phyloP scores from a whole-genome alignment of 2,329 filamentous ascomycete genomes.

The Trichoderma asperellum region DNA sequence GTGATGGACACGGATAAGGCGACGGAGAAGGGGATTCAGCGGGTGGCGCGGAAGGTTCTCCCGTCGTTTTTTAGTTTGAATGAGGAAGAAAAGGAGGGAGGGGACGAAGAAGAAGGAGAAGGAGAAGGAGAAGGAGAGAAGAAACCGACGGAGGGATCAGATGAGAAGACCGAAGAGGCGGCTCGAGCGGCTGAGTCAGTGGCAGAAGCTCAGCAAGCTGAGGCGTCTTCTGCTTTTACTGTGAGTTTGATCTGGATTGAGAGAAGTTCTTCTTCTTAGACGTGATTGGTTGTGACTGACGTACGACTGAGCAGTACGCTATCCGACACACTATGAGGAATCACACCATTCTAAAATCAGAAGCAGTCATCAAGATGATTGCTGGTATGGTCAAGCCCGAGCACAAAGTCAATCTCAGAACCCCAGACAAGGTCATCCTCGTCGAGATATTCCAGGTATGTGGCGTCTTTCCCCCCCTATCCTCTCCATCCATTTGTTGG shows the following conservation, averaged over 20 bases:
- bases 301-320: conserved; percentile 66
- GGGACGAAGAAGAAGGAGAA: background rate
- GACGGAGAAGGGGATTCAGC: conserved; percentile 68
- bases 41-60: conserved; percentile 66
- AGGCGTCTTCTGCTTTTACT: conserved; percentile 40
- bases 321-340: conserved; percentile 79
- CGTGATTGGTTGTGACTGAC: background rate
- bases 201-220: conserved; percentile 23
- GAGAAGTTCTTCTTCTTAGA: background rate
- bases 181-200: conserved; percentile 4
- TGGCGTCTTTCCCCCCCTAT: background rate
- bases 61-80: conserved; percentile 62
- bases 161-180: conserved; percentile 39
- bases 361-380: conserved; percentile 71
- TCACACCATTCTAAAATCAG: conserved; percentile 69
- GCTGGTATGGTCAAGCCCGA: conserved; percentile 66
- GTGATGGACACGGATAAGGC: conserved; percentile 63
- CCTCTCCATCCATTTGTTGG: too few species aligned
- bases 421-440: conserved; percentile 77
- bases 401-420: conserved; percentile 77
- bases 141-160: conserved; percentile 54
- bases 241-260: conserved; percentile 43
- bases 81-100: conserved; percentile 32
- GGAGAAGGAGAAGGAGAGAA: background rate
- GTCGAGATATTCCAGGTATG: conserved; percentile 80